Percentiles rank a stretch among this genome's conserved stretches.
These are phyloP conservation scores for Penicillium waksmanii DNA, from an alignment of 495 filamentous ascomycete species.

Conservation along the genomic window DNA sequence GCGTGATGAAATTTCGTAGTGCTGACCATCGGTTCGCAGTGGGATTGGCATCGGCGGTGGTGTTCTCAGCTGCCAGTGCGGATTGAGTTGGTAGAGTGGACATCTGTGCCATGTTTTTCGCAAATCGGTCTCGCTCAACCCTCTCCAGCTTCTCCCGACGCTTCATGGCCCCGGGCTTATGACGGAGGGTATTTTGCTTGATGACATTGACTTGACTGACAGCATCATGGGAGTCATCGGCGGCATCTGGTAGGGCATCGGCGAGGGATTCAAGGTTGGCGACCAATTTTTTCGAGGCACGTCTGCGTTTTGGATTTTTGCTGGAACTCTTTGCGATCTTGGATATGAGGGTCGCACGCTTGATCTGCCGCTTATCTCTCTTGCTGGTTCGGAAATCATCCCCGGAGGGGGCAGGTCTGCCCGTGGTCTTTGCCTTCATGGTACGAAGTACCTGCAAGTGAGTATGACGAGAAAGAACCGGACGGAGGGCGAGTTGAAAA, in stretches of 20 bases:
- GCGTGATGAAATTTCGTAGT: slow-evolving; percentile 67
- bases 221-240: slow-evolving; percentile 35
- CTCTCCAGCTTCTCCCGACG: slow-evolving; percentile 76
- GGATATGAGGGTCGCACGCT: slow-evolving; percentile 73
- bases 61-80: slow-evolving; percentile 15
- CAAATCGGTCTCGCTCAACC: slow-evolving; percentile 80
- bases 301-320: slow-evolving; percentile 59
- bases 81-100: slow-evolving; percentile 35
- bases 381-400: slow-evolving; percentile 67
- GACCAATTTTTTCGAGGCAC: slow-evolving; percentile 74
- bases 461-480: slow-evolving; percentile 16
- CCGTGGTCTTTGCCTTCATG: slow-evolving; percentile 30
- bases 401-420: slow-evolving; percentile 29
- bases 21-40: slow-evolving; percentile 69
- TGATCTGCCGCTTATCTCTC: slow-evolving; percentile 75
- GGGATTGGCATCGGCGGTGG: slow-evolving; percentile 31
- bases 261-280: slow-evolving; percentile 77
- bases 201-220: slow-evolving; percentile 54
- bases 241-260: slow-evolving; percentile 71
- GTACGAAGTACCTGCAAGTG: neutral
- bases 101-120: slow-evolving; percentile 73
- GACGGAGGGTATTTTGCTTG: slow-evolving; percentile 70
- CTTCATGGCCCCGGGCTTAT: slow-evolving; percentile 79
- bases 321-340: slow-evolving; percentile 68
- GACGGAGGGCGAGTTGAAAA: neutral